Conservation (phyloP, 129 eudicot species). For the Flaveria trinervia region DNA sequence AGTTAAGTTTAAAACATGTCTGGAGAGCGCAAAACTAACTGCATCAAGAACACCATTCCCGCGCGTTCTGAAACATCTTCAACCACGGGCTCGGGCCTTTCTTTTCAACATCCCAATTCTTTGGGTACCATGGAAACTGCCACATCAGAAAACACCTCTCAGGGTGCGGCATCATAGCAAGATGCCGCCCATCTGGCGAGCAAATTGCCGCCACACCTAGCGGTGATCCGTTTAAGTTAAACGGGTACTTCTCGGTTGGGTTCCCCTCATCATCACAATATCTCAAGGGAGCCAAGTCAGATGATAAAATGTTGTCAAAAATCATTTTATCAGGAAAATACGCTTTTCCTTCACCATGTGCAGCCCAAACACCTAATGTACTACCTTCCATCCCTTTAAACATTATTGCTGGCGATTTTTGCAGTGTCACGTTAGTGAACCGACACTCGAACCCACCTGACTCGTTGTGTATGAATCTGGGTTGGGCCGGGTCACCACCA, state of each 20-base stretch:
- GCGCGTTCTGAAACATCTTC: slow-evolving; percentile 87
- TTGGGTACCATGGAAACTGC: slow-evolving; percentile 96
- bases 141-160: slow-evolving; percentile 96
- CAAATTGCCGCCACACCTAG: slow-evolving; percentile 91
- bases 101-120: slow-evolving; percentile 81
- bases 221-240: slow-evolving; percentile 83
- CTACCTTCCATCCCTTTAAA: slow-evolving; percentile 95
- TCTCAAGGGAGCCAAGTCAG: slow-evolving; percentile 71
- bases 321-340: slow-evolving; percentile 72
- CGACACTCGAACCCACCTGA: slow-evolving; percentile 94
- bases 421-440: slow-evolving; percentile 72
- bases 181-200: slow-evolving; percentile 95
- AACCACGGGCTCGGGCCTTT: slow-evolving; percentile 97
- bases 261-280: slow-evolving; percentile 85
- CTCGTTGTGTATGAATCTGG: slow-evolving; percentile 80
- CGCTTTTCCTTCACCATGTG: slow-evolving; percentile 97
- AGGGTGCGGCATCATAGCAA: slow-evolving; percentile 97
- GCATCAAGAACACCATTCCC: slow-evolving; percentile 82
- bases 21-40: neutral
- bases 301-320: slow-evolving; percentile 40
- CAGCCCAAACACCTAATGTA: slow-evolving; percentile 93
- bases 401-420: slow-evolving; percentile 75
- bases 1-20: neutral
- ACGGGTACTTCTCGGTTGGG: slow-evolving; percentile 71
- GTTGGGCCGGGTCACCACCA: slow-evolving; percentile 82